Conservation (phyloP, 2,329 filamentous ascomycete species). For the Apiospora rasikravindrae region DNA sequence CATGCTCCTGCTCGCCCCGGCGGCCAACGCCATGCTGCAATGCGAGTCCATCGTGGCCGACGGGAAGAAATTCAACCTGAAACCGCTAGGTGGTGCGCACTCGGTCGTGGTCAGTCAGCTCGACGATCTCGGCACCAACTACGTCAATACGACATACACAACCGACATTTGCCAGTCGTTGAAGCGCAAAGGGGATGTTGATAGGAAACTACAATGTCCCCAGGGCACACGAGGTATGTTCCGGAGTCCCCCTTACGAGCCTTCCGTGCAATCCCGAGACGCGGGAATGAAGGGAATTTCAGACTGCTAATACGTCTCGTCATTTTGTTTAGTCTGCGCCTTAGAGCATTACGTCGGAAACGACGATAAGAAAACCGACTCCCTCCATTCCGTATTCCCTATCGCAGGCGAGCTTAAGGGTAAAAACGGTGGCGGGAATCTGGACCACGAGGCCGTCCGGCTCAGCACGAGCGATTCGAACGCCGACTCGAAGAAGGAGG, state of each 20-base stretch:
- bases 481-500: slow-evolving; percentile 71
- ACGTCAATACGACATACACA: slow-evolving; percentile 80
- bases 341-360: slow-evolving; percentile 56
- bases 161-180: slow-evolving; percentile 76
- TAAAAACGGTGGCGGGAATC: slow-evolving; percentile 56
- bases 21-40: slow-evolving; percentile 56
- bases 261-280: background rate
- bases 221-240: slow-evolving; percentile 69
- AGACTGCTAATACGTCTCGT: slow-evolving; percentile 2
- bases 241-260: background rate
- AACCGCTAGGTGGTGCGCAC: slow-evolving; percentile 68
- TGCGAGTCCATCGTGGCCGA: slow-evolving; percentile 68
- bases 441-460: slow-evolving; percentile 70
- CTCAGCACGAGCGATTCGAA: slow-evolving; percentile 69
- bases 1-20: slow-evolving; percentile 42
- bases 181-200: slow-evolving; percentile 61
- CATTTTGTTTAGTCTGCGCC: slow-evolving; percentile 68
- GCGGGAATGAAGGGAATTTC: background rate
- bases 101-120: slow-evolving; percentile 66
- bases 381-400: slow-evolving; percentile 64
- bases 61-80: slow-evolving; percentile 67
- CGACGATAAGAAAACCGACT: slow-evolving; percentile 35
- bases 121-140: slow-evolving; percentile 55
- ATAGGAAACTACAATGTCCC: slow-evolving; percentile 67
- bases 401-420: slow-evolving; percentile 75